Evolutionary conservation across 768 basidiomycete species (phyloP).

Genomic region (Myochromella boudieri): DNA sequence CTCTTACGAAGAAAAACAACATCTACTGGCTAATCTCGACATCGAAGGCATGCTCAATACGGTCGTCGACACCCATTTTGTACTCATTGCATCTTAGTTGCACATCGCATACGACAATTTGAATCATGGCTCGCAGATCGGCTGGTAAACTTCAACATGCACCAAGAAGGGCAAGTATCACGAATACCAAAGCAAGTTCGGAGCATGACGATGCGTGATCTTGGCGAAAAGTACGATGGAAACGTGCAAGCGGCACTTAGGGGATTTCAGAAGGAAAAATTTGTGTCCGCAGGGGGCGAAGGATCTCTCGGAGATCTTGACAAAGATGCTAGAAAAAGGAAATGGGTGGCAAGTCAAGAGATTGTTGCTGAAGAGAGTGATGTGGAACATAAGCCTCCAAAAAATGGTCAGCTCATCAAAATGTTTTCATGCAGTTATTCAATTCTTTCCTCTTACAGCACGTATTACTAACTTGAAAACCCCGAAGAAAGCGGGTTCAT

Average conservation of each 20-base stretch:
- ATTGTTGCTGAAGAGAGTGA: slow-evolving; percentile 36
- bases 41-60: slow-evolving; percentile 59
- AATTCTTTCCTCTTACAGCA: slow-evolving; percentile 24
- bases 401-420: slow-evolving; percentile 50
- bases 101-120: slow-evolving; percentile 72
- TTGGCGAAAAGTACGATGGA: slow-evolving; percentile 76
- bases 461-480: slow-evolving; percentile 45
- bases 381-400: slow-evolving; percentile 42
- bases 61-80: not conserved
- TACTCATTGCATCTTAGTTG: slow-evolving; percentile 41
- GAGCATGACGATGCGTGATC: slow-evolving; percentile 71
- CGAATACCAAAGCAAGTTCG: slow-evolving; percentile 77
- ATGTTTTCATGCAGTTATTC: not conserved
- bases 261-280: slow-evolving; percentile 64
- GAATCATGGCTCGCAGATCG: slow-evolving; percentile 73
- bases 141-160: slow-evolving; percentile 71
- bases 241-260: slow-evolving; percentile 71
- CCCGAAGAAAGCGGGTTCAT: slow-evolving; percentile 51
- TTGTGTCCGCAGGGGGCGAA: slow-evolving; percentile 50
- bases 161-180: slow-evolving; percentile 72
- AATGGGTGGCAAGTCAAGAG: slow-evolving; percentile 71
- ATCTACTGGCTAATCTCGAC: slow-evolving; percentile 75
- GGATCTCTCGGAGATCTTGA: slow-evolving; percentile 59
- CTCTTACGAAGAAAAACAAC: slow-evolving; percentile 69
- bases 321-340: slow-evolving; percentile 68